Evolutionary conservation across 1,284 basidiomycete species (phyloP).

Genomic region (Puccinia polysora): DNA sequence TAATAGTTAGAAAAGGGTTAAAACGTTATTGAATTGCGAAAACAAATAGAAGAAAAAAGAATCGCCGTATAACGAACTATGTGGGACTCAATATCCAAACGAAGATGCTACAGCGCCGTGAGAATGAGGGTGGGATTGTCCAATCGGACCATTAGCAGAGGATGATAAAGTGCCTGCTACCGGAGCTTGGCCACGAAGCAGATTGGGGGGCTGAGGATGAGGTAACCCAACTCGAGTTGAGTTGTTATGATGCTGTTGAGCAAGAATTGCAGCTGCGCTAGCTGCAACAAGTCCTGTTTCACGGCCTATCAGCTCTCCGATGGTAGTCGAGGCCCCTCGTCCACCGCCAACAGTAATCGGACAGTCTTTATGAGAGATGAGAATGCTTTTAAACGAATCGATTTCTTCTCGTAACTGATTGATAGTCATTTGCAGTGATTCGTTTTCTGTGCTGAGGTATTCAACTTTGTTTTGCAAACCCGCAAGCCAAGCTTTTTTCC

Average conservation of each 20-base stretch:
- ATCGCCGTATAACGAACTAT: too few species aligned
- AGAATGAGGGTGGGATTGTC: neutral
- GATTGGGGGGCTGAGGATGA: neutral
- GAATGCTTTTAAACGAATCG: conserved; percentile 58
- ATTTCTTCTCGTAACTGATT: conserved; percentile 58
- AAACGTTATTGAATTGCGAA: too few species aligned
- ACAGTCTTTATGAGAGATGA: conserved; percentile 53
- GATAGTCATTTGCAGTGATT: conserved; percentile 66
- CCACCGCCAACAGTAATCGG: conserved; percentile 32
- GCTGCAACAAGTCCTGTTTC: conserved; percentile 10
- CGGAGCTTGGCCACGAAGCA: neutral
- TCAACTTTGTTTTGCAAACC: conserved; percentile 91
- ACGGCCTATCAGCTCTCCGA: conserved; percentile 26
- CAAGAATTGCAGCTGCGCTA: conserved; percentile 24
- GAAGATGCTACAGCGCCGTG: conserved; percentile 7
- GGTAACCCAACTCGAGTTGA: neutral
- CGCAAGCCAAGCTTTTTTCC: conserved; percentile 95
- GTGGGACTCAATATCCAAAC: conserved; percentile 21
- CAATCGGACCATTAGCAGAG: conserved; percentile 5
- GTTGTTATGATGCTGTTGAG: conserved; percentile 20
- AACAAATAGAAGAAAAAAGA: too few species aligned
- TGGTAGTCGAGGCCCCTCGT: conserved; percentile 18
- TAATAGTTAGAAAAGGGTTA: too few species aligned
- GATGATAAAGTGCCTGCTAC: neutral
- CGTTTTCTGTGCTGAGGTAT: conserved; percentile 82